Evolutionary conservation across 2,329 filamentous ascomycete genomes (phyloP).

Genomic region (Hypoxylon sp.): DNA sequence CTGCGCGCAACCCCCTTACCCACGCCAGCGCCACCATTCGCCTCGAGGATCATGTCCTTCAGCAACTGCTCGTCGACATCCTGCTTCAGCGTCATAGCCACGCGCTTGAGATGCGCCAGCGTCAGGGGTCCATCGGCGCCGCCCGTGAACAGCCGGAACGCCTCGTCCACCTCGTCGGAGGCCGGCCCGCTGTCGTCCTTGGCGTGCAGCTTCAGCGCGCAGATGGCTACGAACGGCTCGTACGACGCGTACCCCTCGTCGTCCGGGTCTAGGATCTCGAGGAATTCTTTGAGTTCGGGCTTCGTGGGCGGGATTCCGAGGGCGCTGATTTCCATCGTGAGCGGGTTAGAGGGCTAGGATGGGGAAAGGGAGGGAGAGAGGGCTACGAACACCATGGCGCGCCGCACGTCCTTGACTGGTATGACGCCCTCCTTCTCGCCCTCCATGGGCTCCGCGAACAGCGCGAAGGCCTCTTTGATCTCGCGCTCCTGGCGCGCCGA

Average conservation of each 20-base stretch:
- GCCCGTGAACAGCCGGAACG: constrained; percentile 84
- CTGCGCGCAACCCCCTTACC: constrained; percentile 79
- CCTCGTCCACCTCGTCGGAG: constrained; percentile 80
- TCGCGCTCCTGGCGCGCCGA: constrained; percentile 87
- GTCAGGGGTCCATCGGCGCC: constrained; percentile 74
- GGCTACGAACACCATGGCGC: constrained; percentile 77
- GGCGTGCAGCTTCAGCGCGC: constrained; percentile 85
- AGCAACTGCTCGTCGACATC: constrained; percentile 86
- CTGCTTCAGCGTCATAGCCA: constrained; percentile 87
- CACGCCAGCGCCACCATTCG: constrained; percentile 84
- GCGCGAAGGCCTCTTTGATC: constrained; percentile 89
- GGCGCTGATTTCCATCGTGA: constrained; percentile 68
- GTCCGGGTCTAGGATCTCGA: constrained; percentile 86
- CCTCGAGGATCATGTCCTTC: constrained; percentile 95
- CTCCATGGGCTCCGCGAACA: constrained; percentile 81
- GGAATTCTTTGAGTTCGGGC: constrained; percentile 81
- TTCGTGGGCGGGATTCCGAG: constrained; percentile 79
- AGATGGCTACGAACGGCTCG: constrained; percentile 86
- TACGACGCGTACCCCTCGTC: constrained; percentile 83
- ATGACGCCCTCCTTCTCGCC: constrained; percentile 82
- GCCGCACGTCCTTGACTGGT: constrained; percentile 76
- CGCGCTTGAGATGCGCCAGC: constrained; percentile 80
- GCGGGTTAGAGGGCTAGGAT: not conserved
- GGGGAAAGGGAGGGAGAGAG: constrained; percentile 10
- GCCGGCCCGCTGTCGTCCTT: constrained; percentile 61